Conservation (phyloP, 2,329 filamentous ascomycete genomes). For the Nemania sp. region DNA sequence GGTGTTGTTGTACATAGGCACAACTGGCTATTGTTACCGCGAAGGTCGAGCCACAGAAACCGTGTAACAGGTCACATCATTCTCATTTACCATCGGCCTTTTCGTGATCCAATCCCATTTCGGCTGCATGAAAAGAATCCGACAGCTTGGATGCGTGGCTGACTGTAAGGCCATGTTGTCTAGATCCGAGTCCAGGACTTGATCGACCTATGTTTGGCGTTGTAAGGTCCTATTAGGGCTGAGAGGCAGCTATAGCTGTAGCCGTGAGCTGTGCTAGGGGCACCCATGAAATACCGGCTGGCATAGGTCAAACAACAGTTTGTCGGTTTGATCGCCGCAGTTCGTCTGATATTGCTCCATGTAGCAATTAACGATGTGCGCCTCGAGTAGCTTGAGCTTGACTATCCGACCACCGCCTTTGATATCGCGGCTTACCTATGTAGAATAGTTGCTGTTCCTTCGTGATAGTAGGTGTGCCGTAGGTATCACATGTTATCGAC, state of each 20-base stretch:
- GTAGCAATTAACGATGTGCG: not conserved
- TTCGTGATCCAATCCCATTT: not conserved
- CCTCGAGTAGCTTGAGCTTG: not conserved
- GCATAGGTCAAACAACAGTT: not conserved
- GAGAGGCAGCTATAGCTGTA: not conserved
- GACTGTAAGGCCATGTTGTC: not conserved
- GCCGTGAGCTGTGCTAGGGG: too few species aligned
- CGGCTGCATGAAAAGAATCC: slow-evolving; percentile 4
- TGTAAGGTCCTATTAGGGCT: not conserved
- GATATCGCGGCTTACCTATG: not conserved
- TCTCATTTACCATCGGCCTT: not conserved
- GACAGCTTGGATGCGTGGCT: not conserved
- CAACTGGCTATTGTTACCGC: not conserved
- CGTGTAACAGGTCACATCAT: slow-evolving; percentile 2
- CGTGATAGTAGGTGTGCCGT: not conserved
- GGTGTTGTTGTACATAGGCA: not conserved
- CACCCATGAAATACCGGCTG: not conserved
- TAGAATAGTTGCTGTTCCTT: not conserved
- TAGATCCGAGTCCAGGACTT: not conserved
- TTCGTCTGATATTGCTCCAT: not conserved
- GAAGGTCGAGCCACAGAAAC: not conserved
- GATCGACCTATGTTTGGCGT: not conserved
- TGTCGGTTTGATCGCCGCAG: not conserved
- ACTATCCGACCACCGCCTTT: not conserved
- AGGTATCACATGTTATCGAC: not conserved